Evolutionary conservation across 306 rosid species (phyloP), one percentile per base, ranked within the genome.

Genomic region (Cicer arietinum): DNA sequence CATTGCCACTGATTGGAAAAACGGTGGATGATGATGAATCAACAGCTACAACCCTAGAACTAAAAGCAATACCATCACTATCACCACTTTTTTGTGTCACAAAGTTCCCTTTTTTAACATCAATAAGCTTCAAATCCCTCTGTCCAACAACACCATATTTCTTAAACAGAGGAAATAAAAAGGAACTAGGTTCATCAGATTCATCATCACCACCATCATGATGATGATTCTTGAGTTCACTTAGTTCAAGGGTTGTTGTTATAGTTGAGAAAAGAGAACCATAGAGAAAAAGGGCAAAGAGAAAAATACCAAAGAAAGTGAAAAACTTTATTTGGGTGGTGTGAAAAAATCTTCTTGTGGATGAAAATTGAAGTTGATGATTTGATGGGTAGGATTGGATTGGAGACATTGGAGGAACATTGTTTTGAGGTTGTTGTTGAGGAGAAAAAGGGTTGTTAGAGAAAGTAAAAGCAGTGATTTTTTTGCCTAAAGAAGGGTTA

Each of bases 401-500:
- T 12, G 87, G 71, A 46, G 46, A 85, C 48, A 57, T 5, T 12
- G 87, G 71, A 46, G 46, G 79, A 68, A 79, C 71, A 63, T 10
- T 52, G 13, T 66, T 68, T 16, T 61, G 66, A 46, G 45, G 18
- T 56, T 50, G 79, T 53, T 50, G 59, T 59, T 81, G 80, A 8
- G 61, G 5, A 48, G 79, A 52, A 50, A 81, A 69, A 75, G 86
- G 77, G 74, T 81, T 56, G 74, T 81, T 56, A 45, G 80, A 79
- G 82, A 85, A 22, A 20, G 95, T 83, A 60, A 89, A 78, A 71
- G 97, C 97, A 44, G 95, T 91, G 63, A 91, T 88, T 67, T 91
- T 89, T 85, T 91, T 91, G n/a, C 97, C 95, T 20, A 88, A 22
- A 30, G 91, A 89, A 14, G 97, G 97, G 47, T 89, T 89, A 58